Base-by-base conservation (phyloP, 805 yeast species). In the Debaryomyces hansenii region DNA sequence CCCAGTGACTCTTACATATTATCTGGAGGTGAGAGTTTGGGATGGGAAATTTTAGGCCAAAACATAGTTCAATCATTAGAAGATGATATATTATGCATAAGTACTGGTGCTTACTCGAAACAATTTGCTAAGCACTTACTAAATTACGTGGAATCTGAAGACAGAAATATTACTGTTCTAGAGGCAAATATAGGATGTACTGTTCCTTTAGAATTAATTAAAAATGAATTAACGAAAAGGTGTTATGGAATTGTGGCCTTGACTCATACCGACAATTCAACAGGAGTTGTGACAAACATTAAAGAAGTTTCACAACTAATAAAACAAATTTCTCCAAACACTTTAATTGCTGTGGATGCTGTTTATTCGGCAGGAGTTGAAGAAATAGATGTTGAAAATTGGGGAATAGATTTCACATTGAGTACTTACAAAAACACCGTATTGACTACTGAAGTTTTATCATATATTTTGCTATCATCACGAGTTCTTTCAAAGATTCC, bases 371-470 rank as follows among this genome's bases (percentile, higher is more conserved):
- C 47, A 14, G 55, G 57, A 7, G 48, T 46, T 4, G 55, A 52
- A 37, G 52, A 49, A 12, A 33, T 55, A 12, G 40, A 47, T 33
- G 47, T 55, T 39, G 55, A 52, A 20, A 41, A 48, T 6, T 55
- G 56, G 59, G 44, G 36, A 9, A 32, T 54, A 8, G 59, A 55
- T 38, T 46, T 42, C 36, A 48, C 44, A 3, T 46, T 40, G 37
- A 33, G 50, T 20, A 48, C 48, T 18, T 44, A 45, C 4, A 48
- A 47, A 36, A 47, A 44, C 32, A 45, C 47, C 11, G 29, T 44
- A 16, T 29, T 40, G 4, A 33, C 51, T 4, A 47, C 51, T 5
- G 47, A 44, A 12, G 51, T 47, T 4, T 44, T 47, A 38, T 41
- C 42, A n/a, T 18, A 44, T 10, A 27, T 41, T 35, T 44, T 43